A percentile compares a stretch with the other conserved stretches of the same genome.
phyloP scores from a whole-genome alignment of 345 rosid genomes.

The Euphorbia tirucalli region DNA sequence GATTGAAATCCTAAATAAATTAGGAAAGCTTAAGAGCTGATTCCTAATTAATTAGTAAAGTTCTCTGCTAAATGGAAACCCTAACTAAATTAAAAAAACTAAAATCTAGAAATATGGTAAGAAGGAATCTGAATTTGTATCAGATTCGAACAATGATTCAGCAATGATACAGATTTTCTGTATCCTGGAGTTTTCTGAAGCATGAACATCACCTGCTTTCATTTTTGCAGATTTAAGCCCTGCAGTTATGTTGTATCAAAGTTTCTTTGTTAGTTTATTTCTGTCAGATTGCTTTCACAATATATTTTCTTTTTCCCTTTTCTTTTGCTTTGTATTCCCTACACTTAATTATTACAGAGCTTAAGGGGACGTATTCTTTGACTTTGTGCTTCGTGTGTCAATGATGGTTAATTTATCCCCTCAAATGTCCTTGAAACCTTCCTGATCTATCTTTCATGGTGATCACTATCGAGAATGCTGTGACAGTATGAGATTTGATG shows the following conservation, averaged over 20 bases:
- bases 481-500: background rate
- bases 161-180: background rate
- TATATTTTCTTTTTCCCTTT: too few relatives aligned
- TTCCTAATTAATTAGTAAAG: background rate
- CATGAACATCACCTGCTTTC: background rate
- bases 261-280: background rate
- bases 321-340: background rate
- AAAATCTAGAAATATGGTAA: background rate
- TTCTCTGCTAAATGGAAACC: background rate
- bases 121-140: background rate
- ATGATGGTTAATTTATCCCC: background rate
- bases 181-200: background rate
- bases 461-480: background rate
- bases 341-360: background rate
- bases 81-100: background rate
- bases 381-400: background rate
- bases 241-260: background rate
- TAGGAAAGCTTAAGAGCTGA: background rate
- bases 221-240: background rate
- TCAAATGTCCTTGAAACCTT: background rate
- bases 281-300: background rate
- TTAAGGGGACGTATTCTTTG: too few relatives aligned
- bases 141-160: background rate
- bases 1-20: background rate
- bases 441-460: background rate